These are phyloP conservation scores for Suhomyces bokatorum DNA, from an alignment of 1,139 yeast species.

Conservation along the genomic window DNA sequence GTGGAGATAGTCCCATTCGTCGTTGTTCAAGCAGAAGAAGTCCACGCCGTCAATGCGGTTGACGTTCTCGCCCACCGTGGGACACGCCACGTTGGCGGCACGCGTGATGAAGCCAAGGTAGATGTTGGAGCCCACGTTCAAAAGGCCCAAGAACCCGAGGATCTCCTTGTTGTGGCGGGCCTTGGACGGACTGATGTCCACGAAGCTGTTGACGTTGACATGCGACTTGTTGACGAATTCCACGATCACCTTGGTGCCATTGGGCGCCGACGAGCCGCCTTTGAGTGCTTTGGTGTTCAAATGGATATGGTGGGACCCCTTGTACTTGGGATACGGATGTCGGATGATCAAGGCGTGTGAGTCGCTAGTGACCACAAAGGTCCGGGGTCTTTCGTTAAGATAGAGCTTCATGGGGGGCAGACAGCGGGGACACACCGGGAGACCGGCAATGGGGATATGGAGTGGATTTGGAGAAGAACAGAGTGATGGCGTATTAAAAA, in stretches of 20 bases:
- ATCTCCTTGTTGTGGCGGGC: slow-evolving; percentile 31
- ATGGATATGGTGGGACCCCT: slow-evolving; percentile 32
- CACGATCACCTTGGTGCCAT: slow-evolving; percentile 41
- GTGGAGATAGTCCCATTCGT: slow-evolving; percentile 47
- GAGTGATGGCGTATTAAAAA: no score
- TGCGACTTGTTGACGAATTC: slow-evolving; percentile 46
- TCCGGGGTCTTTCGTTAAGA: slow-evolving; percentile 53
- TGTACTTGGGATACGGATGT: slow-evolving; percentile 42
- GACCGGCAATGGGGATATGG: neutral
- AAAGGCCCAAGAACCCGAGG: slow-evolving; percentile 61
- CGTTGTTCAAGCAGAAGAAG: slow-evolving; percentile 61
- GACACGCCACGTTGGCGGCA: slow-evolving; percentile 59
- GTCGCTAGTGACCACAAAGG: slow-evolving; percentile 52
- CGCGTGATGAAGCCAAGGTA: slow-evolving; percentile 61
- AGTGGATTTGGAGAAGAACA: neutral
- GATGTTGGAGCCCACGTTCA: slow-evolving; percentile 53
- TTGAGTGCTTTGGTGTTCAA: slow-evolving; percentile 29
- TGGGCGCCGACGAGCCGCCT: slow-evolving; percentile 7
- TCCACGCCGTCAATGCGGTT: slow-evolving; percentile 56
- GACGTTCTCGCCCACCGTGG: slow-evolving; percentile 54
- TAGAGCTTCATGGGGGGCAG: slow-evolving; percentile 45
- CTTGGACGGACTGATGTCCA: slow-evolving; percentile 40
- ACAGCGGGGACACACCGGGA: neutral
- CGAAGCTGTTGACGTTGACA: slow-evolving; percentile 40
- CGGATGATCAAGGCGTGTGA: slow-evolving; percentile 52